Evolutionary conservation across 257 asterid species (phyloP), one percentile per base, ranked within the genome.

Genomic region (Forsythia suspensa): DNA sequence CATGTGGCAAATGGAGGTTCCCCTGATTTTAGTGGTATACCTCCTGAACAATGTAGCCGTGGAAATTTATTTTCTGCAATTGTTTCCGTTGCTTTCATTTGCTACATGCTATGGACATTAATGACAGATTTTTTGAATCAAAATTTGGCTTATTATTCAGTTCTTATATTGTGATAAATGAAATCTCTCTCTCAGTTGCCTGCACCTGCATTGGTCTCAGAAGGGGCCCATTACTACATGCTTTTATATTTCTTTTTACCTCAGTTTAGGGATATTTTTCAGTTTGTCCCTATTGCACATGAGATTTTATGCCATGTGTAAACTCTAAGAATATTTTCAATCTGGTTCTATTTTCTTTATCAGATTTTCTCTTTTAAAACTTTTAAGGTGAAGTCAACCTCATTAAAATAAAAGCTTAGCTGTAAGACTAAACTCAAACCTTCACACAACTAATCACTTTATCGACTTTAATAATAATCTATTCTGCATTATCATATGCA

Each of bases 1-100:
- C 88, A 85, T 46, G 73, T 86, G 75, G 80, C 87, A 61, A 90
- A 85, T 86, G 92, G 94, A 85, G 92, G 90, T 70, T 94, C 98
- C 59, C 98, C 97, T 61, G 97, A 91, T 89, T 90, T 90, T 82
- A 94, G 89, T 78, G 98, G 96, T 96, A 90, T 80, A 39, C 71
- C 18, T 1, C 39, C 70, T 63, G 12, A 63, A 63, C 16, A 8
- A 21, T 3, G 5, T 63, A 63, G 37, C 15, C 6, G 24, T 9
- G 37, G 67, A 63, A 24, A 63, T 63, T 11, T 21, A 29, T 21
- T 24, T 0, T 63, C 37, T 11, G 6, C 38, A 9, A 29, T 12
- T 9, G 10, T 24, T 63, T 63, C 70, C 16, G 13, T 4, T 63
- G 11, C 7, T 63, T 63, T n/a, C 38, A 24, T 63, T 81, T 41